Conservation (phyloP, 768 basidiomycete genomes). For the Dioszegia hungarica region DNA sequence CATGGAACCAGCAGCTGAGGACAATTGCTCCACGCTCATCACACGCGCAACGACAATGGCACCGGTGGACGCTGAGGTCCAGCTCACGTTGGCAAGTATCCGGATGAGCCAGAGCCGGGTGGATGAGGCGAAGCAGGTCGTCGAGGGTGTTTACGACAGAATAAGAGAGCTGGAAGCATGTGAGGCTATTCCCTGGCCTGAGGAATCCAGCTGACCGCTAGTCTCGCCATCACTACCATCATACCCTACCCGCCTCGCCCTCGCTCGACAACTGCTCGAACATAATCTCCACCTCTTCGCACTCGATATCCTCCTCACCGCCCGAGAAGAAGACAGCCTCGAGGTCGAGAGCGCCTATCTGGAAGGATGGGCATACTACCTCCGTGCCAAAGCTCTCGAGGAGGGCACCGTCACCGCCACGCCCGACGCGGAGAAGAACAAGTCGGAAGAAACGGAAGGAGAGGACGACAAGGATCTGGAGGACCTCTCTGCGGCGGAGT, state of each 20-base stretch:
- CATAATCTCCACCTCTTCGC: slow-evolving; percentile 66
- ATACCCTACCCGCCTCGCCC: slow-evolving; percentile 64
- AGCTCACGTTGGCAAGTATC: slow-evolving; percentile 76
- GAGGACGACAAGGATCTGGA: slow-evolving; percentile 46
- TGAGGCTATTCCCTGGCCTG: slow-evolving; percentile 17
- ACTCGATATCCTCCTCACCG: slow-evolving; percentile 67
- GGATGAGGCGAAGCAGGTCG: slow-evolving; percentile 69
- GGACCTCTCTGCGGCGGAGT: slow-evolving; percentile 66
- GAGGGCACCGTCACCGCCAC: slow-evolving; percentile 7
- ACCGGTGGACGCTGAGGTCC: slow-evolving; percentile 69
- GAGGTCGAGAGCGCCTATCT: slow-evolving; percentile 91
- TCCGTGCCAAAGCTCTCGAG: slow-evolving; percentile 49
- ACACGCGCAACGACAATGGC: slow-evolving; percentile 67
- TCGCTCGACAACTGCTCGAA: slow-evolving; percentile 80
- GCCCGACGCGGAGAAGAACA: too few relatives aligned
- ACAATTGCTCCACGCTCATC: slow-evolving; percentile 73
- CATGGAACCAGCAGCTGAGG: slow-evolving; percentile 74
- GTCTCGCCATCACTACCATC: slow-evolving; percentile 68
- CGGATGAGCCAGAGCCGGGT: slow-evolving; percentile 79
- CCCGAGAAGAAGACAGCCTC: slow-evolving; percentile 75
- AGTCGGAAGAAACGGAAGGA: slow-evolving; percentile 58
- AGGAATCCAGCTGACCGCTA: slow-evolving; percentile 29
- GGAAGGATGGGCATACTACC: slow-evolving; percentile 88
- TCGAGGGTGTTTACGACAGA: slow-evolving; percentile 63
- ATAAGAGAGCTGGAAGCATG: slow-evolving; percentile 68